Base-by-base conservation (phyloP, 805 yeast genomes). In the Spathaspora sp. region DNA sequence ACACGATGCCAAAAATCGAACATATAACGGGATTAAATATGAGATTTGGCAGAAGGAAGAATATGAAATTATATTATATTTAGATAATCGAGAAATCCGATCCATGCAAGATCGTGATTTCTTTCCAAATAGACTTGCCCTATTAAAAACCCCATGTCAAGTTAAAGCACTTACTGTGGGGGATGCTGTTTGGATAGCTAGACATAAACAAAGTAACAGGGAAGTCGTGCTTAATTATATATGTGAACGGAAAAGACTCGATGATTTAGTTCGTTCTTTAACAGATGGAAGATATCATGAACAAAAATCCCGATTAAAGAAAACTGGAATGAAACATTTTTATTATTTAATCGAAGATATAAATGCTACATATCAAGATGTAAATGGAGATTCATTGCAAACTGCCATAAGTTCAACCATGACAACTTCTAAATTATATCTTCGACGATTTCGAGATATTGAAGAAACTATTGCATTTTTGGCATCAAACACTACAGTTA, bases 181-280 rank as follows among this genome's bases (percentile, higher is more conserved):
- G 5, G 99, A 94, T 70, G 86, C 86, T 0, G 55, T 87, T 9
- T 94, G 98, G 99, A 76, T 91, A 2, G 99, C 97, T 0, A 77
- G 78, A 51, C 79, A 90, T 60, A 79, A 72, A 49, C 58, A 53
- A 0, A 79, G 88, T 0, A 76, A 79, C 1, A 77, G 78, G 49
- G 85, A 85, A 50, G 89, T 85, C 4, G 86, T 89, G 0, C 68
- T 94, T 16, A 87, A 93, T 63, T 85, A 82, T 55, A 86, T 94
- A n/a, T 78, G 93, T 45, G 99, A 94, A 70, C 76, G 99, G 39
- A 94, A 94, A 67, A 72, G 97, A 51, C 67, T 92, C 44, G 96
- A 89, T 62, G 99, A 94, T 73, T 77, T 94, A 60, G 87, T 87
- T 0, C 62, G 75, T 32, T 88, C 96, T 48, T 90, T 94, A 45